A percentile compares a stretch with the other conserved stretches of the same genome.
Conservation (phyloP, 306 rosid species). For the peach (Prunus persica) region DNA sequence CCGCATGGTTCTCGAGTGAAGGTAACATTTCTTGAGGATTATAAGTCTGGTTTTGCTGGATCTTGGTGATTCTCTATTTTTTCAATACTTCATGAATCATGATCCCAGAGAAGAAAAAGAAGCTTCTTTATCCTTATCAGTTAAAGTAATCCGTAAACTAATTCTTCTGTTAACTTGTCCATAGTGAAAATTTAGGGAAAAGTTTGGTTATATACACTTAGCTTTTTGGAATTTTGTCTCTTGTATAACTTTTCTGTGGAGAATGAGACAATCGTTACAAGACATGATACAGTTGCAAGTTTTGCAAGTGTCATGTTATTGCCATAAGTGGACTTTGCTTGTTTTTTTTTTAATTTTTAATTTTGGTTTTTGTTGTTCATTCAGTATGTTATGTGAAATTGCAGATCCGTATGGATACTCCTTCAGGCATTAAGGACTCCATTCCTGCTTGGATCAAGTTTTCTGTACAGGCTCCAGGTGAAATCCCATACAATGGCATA, state of each 20-base stretch:
- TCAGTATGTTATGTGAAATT: slow-evolving; percentile 14
- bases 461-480: slow-evolving; percentile 92
- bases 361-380: neutral
- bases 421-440: slow-evolving; percentile 93
- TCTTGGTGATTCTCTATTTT: neutral
- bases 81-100: neutral
- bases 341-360: too few relatives aligned
- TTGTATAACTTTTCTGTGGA: neutral
- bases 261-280: neutral
- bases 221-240: slow-evolving; percentile 4
- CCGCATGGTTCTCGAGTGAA: slow-evolving; percentile 99
- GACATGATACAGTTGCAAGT: neutral
- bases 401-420: slow-evolving; percentile 92
- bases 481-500: slow-evolving; percentile 85
- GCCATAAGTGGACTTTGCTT: neutral
- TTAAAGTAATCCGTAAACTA: neutral
- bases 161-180: neutral
- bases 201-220: neutral
- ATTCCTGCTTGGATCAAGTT: slow-evolving; percentile 98
- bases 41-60: neutral
- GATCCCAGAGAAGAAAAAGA: neutral
- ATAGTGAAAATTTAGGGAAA: neutral
- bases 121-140: neutral
- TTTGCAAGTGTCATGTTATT: neutral
- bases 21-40: slow-evolving; percentile 44